A percentile compares a stretch with the other conserved stretches of the same genome.
Conservation (phyloP, 345 rosid genomes). For the Iberis pinnata region DNA sequence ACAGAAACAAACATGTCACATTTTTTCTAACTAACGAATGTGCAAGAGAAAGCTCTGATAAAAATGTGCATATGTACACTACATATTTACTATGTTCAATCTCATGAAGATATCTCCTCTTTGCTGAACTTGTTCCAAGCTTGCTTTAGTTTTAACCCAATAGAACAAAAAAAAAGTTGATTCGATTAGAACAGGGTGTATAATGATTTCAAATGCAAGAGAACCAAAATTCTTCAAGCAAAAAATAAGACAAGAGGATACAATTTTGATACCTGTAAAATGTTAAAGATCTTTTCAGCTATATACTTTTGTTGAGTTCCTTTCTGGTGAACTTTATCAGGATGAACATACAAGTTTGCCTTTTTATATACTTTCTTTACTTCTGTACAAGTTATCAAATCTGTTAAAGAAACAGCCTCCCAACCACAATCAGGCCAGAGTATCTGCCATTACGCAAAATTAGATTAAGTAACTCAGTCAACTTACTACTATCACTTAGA, state of each 20-base stretch:
- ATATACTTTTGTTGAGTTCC: slow-evolving; percentile 87
- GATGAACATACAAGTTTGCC: slow-evolving; percentile 78
- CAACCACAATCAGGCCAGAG: slow-evolving; percentile 94
- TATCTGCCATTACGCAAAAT: slow-evolving; percentile 47
- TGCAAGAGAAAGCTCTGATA: no score
- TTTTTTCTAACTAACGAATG: no score
- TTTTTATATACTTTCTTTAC: slow-evolving; percentile 86
- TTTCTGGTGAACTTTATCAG: slow-evolving; percentile 97
- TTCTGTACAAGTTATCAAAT: slow-evolving; percentile 70
- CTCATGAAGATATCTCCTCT: slow-evolving; percentile 35
- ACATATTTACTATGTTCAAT: no score
- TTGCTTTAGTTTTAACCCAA: slow-evolving; percentile 17
- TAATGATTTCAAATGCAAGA: no score
- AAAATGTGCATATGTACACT: no score
- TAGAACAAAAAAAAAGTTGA: no score
- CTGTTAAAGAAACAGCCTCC: slow-evolving; percentile 69
- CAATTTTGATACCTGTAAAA: slow-evolving; percentile 86
- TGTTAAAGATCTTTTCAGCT: slow-evolving; percentile 95
- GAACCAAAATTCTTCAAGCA: no score
- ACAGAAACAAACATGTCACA: no score
- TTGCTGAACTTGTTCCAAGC: slow-evolving; percentile 37
- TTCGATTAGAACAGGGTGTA: no score
- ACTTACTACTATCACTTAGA: background rate
- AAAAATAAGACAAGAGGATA: no score
- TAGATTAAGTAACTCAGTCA: background rate